These are phyloP conservation scores for Xanthoconium stramineum DNA, from an alignment of 768 basidiomycete genomes.

Conservation along the genomic window DNA sequence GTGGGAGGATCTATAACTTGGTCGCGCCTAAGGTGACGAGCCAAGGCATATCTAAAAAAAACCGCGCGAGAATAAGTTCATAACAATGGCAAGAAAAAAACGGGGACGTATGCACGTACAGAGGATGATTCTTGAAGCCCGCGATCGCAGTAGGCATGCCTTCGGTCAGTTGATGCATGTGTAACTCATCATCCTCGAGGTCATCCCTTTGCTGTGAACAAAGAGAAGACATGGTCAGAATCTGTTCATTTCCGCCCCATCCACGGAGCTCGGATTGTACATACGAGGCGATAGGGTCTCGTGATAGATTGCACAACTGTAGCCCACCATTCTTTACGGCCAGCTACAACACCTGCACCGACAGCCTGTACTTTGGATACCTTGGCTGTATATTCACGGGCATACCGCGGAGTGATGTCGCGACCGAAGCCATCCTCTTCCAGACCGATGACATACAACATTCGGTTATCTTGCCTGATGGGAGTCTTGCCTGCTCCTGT, in stretches of 20 bases:
- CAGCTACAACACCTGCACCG: slow-evolving; percentile 44
- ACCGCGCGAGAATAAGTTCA: slow-evolving; percentile 2
- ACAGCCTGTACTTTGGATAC: slow-evolving; percentile 76
- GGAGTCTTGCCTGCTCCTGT: slow-evolving; percentile 10
- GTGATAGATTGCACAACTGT: slow-evolving; percentile 57
- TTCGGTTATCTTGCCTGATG: slow-evolving; percentile 62
- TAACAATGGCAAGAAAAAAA: slow-evolving; percentile 4
- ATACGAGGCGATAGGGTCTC: slow-evolving; percentile 80
- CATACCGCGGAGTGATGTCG: slow-evolving; percentile 90
- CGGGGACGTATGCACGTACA: slow-evolving; percentile 42
- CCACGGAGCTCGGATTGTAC: slow-evolving; percentile 26
- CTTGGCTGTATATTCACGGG: slow-evolving; percentile 74
- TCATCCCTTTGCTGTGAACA: slow-evolving; percentile 79
- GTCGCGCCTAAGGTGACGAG: slow-evolving; percentile 83
- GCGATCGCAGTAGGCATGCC: slow-evolving; percentile 89
- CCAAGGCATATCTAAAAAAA: slow-evolving; percentile 67
- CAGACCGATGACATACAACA: slow-evolving; percentile 90
- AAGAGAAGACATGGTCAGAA: slow-evolving; percentile 6
- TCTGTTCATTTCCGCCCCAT: slow-evolving; percentile 16
- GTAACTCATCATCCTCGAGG: slow-evolving; percentile 86
- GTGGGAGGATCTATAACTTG: slow-evolving; percentile 78
- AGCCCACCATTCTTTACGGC: slow-evolving; percentile 85
- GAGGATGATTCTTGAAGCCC: slow-evolving; percentile 95
- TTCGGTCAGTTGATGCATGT: slow-evolving; percentile 72
- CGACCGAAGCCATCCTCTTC: slow-evolving; percentile 93